These are phyloP conservation scores for Phytopythium montanum DNA, from an alignment of 352 stramenopile species.

Conservation along the genomic window DNA sequence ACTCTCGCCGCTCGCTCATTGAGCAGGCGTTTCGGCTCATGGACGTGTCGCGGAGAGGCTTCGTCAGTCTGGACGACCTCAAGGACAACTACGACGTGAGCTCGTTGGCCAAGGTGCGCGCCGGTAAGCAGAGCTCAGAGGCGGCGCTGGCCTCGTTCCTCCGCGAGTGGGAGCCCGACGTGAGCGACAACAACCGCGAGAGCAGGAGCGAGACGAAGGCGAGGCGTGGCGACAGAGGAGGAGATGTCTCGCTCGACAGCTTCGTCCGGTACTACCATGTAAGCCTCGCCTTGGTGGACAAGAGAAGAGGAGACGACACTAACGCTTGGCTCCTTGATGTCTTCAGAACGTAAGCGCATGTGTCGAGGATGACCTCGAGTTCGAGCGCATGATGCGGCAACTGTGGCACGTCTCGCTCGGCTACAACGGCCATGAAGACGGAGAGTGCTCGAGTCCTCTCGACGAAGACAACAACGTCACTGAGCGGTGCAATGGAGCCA, in stretches of 20 bases:
- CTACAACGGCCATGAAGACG: constrained; percentile 15
- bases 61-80: constrained; percentile 53
- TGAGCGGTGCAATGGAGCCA: not conserved
- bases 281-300: constrained; percentile 6
- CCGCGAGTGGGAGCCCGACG: constrained; percentile 53
- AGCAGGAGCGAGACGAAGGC: not conserved
- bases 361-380: constrained; percentile 75
- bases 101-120: constrained; percentile 65
- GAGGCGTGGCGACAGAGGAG: constrained; percentile 13
- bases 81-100: constrained; percentile 68
- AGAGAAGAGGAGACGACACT: not conserved
- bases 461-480: constrained; percentile 1
- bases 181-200: constrained; percentile 3
- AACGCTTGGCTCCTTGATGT: not conserved
- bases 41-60: constrained; percentile 31
- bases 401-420: constrained; percentile 46
- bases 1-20: constrained; percentile 38
- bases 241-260: constrained; percentile 43
- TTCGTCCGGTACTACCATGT: constrained; percentile 85
- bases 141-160: constrained; percentile 67
- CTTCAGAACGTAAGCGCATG: constrained; percentile 76
- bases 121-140: constrained; percentile 48
- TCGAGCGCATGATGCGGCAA: constrained; percentile 79
- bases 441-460: not conserved
- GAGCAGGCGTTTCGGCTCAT: constrained; percentile 50